A percentile compares a stretch with the other conserved stretches of the same genome.
phyloP scores from a whole-genome alignment of 257 asterid species.

The Solanum piurae region DNA sequence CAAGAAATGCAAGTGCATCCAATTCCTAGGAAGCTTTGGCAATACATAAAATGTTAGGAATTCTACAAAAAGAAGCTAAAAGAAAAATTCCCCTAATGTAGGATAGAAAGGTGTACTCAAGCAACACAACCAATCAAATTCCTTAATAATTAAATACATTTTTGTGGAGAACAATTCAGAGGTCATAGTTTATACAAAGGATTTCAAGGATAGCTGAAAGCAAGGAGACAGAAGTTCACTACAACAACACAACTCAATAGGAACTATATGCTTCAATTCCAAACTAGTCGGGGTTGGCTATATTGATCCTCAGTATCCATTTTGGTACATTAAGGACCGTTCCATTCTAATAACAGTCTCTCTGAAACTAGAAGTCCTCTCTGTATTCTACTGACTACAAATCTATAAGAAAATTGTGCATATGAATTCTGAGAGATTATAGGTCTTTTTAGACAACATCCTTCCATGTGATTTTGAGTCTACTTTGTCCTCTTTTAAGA shows the following conservation, averaged over 20 bases:
- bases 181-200: not conserved
- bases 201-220: not conserved
- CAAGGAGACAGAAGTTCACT: not conserved
- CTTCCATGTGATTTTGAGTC: not conserved
- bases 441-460: not conserved
- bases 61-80: not conserved
- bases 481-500: not conserved
- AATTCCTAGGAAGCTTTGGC: constrained; percentile 87
- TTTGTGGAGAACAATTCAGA: not conserved
- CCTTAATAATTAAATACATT: not conserved
- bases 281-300: not conserved
- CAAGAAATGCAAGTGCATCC: constrained; percentile 99
- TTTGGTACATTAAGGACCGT: not conserved
- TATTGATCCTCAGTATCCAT: not conserved
- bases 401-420: not conserved
- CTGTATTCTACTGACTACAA: not conserved
- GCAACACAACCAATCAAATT: not conserved
- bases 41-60: constrained; percentile 1
- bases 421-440: not conserved
- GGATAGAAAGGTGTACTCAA: not conserved
- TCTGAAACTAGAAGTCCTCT: not conserved
- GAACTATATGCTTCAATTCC: not conserved
- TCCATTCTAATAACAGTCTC: not conserved
- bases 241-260: not conserved
- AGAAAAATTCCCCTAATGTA: not conserved